Evolutionary conservation across 1,284 basidiomycete species (phyloP), one percentile per base, ranked within the genome.

Genomic region (Cryptococcus jaspeensis): DNA sequence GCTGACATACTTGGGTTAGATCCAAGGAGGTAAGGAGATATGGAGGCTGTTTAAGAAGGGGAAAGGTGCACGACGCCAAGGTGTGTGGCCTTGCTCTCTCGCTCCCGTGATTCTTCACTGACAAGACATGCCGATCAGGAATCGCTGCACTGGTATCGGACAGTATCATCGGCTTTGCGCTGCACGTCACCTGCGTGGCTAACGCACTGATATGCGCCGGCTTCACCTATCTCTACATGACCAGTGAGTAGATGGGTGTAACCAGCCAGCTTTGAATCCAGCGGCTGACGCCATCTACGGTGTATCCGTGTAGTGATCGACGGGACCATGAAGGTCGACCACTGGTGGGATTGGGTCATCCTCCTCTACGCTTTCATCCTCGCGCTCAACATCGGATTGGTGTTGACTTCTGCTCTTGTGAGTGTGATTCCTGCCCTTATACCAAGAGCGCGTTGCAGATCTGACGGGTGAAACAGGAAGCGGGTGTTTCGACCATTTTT

Each of bases 281-380:
- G 23, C 16, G 22, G 28, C 41, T 45, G 28, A 52, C 4, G 9
- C 22, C 4, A 16, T 28, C 18, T 44, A 3, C 8, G 7, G n/a
- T n/a, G n/a, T n/a, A n/a, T n/a, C n/a, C 32, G 23, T 5, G 23
- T 36, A 46, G 50, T 48, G 28, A 45, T 52, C 20, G 52, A 55
- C 40, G 46, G 50, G 23, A 46, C 58, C 7, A n/a, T 50, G 22
- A 49, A 52, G 18, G 36, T 59, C 16, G 58, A 55, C 32, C 28
- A 55, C 22, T 48, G 53, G 50, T 55, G 50, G 53, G 49, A 55
- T n/a, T 59, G 58, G 58, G 39, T 59, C 22, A 51, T 55, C 18
- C 25, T 55, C 37, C 40, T 59, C 13, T 59, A 59, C 23, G 35
- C 53, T 23, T 59, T 59, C 40, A 52, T 59, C 23, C n/a, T 59